These are phyloP conservation scores for Davidsoniella virescens DNA, from an alignment of 2,329 filamentous ascomycete species.

Conservation along the genomic window DNA sequence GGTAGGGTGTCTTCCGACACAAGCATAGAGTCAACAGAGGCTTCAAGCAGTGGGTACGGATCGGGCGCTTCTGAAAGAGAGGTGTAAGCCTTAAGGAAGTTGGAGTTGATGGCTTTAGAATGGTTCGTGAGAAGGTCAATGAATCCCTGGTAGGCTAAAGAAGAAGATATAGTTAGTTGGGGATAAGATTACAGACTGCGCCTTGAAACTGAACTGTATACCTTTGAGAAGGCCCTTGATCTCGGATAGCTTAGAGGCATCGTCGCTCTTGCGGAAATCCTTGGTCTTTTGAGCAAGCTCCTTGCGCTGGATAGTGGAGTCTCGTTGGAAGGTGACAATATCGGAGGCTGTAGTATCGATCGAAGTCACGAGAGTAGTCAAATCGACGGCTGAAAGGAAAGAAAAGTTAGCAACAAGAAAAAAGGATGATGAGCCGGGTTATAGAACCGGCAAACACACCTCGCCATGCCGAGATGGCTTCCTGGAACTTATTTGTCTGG, in stretches of 20 bases:
- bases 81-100: conserved; percentile 85
- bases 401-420: conserved; percentile 8
- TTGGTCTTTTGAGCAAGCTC: conserved; percentile 98
- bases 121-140: conserved; percentile 94
- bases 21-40: conserved; percentile 74
- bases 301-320: conserved; percentile 90
- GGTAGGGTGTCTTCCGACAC: conserved; percentile 84
- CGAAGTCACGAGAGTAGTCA: conserved; percentile 65
- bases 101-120: conserved; percentile 82
- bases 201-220: conserved; percentile 20
- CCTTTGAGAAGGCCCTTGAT: conserved; percentile 82
- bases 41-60: conserved; percentile 89
- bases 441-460: conserved; percentile 35
- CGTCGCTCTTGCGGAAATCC: conserved; percentile 87
- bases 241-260: conserved; percentile 70
- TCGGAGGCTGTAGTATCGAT: conserved; percentile 92
- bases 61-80: conserved; percentile 90
- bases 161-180: conserved; percentile 4
- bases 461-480: conserved; percentile 89
- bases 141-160: conserved; percentile 80
- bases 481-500: conserved; percentile 65
- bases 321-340: conserved; percentile 80
- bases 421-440: neutral
- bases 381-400: conserved; percentile 54
- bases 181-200: neutral